Conservation (phyloP, 768 basidiomycete genomes). For the Leccinum imitatum region DNA sequence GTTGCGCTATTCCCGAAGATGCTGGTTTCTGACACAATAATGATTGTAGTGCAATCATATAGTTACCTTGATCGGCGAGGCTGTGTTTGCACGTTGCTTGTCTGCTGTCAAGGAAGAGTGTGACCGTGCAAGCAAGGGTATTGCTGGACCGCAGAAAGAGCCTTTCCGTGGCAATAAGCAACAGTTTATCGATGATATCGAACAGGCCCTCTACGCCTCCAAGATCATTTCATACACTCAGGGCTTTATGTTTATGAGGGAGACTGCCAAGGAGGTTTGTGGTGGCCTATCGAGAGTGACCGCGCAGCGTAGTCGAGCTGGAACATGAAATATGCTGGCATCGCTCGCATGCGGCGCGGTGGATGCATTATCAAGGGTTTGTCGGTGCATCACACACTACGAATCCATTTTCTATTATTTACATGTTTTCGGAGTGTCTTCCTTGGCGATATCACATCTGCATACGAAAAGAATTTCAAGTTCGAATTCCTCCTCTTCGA, state of each 20-base stretch:
- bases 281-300: background rate
- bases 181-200: conserved; percentile 98
- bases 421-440: conserved; percentile 67
- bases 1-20: conserved; percentile 25
- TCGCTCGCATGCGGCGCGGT: conserved; percentile 99
- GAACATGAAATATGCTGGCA: conserved; percentile 97
- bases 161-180: conserved; percentile 97
- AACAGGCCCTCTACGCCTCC: conserved; percentile 98
- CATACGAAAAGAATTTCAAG: conserved; percentile 80
- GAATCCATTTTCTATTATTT: conserved; percentile 7
- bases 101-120: conserved; percentile 98
- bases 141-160: conserved; percentile 89
- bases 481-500: conserved; percentile 94
- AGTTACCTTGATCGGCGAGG: conserved; percentile 99
- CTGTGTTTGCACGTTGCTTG: conserved; percentile 97
- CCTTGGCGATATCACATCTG: conserved; percentile 87
- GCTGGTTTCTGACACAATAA: conserved; percentile 7
- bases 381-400: conserved; percentile 12
- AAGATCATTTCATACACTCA: conserved; percentile 99
- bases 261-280: conserved; percentile 88
- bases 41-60: conserved; percentile 14
- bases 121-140: conserved; percentile 84
- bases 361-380: conserved; percentile 96
- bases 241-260: conserved; percentile 99
- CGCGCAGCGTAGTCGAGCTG: conserved; percentile 55